Conservation (phyloP, 1,284 basidiomycete genomes). For the Sporisorium scitamineum region DNA sequence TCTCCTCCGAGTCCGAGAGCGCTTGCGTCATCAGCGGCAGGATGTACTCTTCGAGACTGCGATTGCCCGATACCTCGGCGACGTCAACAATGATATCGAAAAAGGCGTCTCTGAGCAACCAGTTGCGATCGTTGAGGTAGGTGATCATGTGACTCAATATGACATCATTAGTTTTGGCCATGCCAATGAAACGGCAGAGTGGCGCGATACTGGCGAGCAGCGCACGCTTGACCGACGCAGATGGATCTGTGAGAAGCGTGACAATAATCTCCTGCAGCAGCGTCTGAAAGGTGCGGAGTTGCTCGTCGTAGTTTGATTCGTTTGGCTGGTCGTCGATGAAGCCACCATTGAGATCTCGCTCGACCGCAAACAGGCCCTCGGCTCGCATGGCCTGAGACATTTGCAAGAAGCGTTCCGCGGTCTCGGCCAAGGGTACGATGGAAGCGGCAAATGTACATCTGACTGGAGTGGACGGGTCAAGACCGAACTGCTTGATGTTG, state of each 20-base stretch:
- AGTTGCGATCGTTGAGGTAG: conserved; percentile 92
- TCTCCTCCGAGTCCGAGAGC: conserved; percentile 86
- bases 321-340: conserved; percentile 50
- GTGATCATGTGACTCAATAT: conserved; percentile 98
- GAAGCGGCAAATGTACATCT: conserved; percentile 88
- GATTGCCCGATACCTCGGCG: conserved; percentile 71
- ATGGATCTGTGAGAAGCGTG: conserved; percentile 75
- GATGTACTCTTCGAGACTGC: conserved; percentile 78
- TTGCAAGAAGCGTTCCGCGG: conserved; percentile 85
- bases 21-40: conserved; percentile 94
- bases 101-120: conserved; percentile 89
- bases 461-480: conserved; percentile 88
- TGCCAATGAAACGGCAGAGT: conserved; percentile 90
- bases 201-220: conserved; percentile 82
- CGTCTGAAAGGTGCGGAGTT: conserved; percentile 83
- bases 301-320: conserved; percentile 56
- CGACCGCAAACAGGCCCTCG: conserved; percentile 80
- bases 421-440: conserved; percentile 84
- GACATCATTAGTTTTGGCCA: conserved; percentile 92
- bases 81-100: conserved; percentile 96
- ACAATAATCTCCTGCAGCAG: conserved; percentile 89
- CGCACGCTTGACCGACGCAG: conserved; percentile 73
- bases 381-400: conserved; percentile 90
- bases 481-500: conserved; percentile 82
- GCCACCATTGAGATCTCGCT: conserved; percentile 78